These are phyloP conservation scores for Salicornia ramosissima DNA, from an alignment of 148 eudicot species.

Conservation along the genomic window DNA sequence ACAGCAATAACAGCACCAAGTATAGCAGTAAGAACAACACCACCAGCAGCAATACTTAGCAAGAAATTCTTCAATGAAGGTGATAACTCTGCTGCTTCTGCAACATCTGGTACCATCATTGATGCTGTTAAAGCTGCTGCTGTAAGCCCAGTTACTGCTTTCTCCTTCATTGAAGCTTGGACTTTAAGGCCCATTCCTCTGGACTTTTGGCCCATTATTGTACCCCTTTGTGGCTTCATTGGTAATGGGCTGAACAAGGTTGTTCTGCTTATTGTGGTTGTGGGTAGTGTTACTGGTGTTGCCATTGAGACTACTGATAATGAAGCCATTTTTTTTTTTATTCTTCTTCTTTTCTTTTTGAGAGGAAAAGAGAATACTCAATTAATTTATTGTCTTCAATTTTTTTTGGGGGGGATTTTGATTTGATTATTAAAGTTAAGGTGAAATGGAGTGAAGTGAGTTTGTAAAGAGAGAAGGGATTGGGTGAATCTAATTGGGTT, in stretches of 20 bases:
- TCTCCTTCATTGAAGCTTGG: constrained; percentile 46
- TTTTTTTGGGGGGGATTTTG: not conserved
- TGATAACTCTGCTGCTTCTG: constrained; percentile 42
- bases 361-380: not conserved
- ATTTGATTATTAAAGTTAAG: not conserved
- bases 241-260: constrained; percentile 42
- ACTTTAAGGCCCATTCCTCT: constrained; percentile 22
- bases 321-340: constrained; percentile 35
- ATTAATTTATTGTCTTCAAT: not conserved
- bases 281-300: constrained; percentile 27
- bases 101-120: constrained; percentile 52
- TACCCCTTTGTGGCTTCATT: constrained; percentile 20
- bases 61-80: constrained; percentile 60
- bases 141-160: constrained; percentile 40
- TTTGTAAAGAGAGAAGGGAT: not conserved
- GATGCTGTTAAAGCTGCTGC: constrained; percentile 43
- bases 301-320: constrained; percentile 41
- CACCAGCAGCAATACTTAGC: constrained; percentile 52
- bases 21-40: constrained; percentile 43
- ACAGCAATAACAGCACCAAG: constrained; percentile 52
- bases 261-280: constrained; percentile 22
- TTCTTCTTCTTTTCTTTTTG: not conserved
- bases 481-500: constrained; percentile 32
- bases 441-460: not conserved
- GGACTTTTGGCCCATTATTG: constrained; percentile 12